phyloP scores from a whole-genome alignment of 169 alveolate species.

The Cystoisospora suis region DNA sequence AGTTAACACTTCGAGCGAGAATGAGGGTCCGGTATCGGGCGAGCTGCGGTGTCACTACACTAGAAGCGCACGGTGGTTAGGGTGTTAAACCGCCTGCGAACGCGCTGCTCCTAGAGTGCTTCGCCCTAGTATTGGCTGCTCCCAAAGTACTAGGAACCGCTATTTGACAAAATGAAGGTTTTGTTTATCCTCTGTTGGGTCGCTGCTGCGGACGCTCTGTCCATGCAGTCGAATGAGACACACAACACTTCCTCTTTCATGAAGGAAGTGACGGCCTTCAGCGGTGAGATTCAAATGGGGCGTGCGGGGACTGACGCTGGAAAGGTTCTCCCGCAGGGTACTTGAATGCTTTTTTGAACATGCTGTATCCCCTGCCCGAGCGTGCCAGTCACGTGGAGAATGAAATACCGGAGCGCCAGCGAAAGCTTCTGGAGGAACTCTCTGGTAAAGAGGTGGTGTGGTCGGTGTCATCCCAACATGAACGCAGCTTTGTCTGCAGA shows the following conservation, averaged over 20 bases:
- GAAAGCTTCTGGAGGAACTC: constrained; percentile 1
- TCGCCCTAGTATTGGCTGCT: too few species aligned
- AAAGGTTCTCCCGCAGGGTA: background rate
- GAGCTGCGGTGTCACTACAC: too few species aligned
- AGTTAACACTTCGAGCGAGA: too few species aligned
- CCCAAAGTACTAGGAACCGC: too few species aligned
- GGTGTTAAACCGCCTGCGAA: too few species aligned
- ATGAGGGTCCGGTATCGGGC: too few species aligned
- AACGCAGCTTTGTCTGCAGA: constrained; percentile 38
- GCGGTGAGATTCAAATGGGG: background rate
- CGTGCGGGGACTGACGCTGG: background rate
- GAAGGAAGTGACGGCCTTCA: constrained; percentile 1
- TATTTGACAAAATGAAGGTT: too few species aligned
- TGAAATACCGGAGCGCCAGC: background rate
- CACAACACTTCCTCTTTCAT: background rate
- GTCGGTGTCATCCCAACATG: too few species aligned
- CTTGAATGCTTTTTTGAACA: background rate
- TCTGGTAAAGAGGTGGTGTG: too few species aligned
- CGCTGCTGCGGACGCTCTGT: background rate
- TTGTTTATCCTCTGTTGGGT: too few species aligned
- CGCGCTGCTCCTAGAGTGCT: too few species aligned
- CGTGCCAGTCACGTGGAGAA: background rate
- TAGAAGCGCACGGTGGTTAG: too few species aligned
- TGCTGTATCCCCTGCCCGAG: constrained; percentile 13
- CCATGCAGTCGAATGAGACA: background rate